A percentile compares a stretch with the other conserved stretches of the same genome.
Conservation (phyloP, 2,329 filamentous ascomycete species). For the Raffaelea ambrosiae region DNA sequence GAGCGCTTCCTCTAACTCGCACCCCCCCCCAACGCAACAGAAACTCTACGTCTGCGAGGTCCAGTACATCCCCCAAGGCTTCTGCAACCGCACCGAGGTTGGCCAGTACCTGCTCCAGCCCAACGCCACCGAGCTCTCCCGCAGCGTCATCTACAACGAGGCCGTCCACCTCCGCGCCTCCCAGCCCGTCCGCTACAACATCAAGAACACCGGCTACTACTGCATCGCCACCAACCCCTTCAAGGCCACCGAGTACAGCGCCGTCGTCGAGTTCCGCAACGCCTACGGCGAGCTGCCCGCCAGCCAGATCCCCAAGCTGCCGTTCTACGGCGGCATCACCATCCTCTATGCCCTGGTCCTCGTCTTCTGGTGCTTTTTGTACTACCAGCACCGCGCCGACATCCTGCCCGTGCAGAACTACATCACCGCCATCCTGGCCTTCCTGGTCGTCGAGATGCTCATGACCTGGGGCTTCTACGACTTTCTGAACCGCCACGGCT, state of each 20-base stretch:
- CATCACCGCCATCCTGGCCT: slow-evolving; percentile 92
- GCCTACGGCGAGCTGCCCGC: slow-evolving; percentile 93
- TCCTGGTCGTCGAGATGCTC: slow-evolving; percentile 90
- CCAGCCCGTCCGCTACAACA: slow-evolving; percentile 66
- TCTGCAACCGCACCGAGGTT: slow-evolving; percentile 69
- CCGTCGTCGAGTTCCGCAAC: slow-evolving; percentile 86
- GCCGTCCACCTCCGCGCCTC: slow-evolving; percentile 75
- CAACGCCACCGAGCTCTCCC: slow-evolving; percentile 65
- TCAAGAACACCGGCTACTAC: slow-evolving; percentile 91
- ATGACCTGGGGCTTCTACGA: slow-evolving; percentile 99
- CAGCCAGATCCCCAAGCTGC: slow-evolving; percentile 91
- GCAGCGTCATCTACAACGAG: slow-evolving; percentile 65
- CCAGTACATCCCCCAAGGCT: slow-evolving; percentile 55
- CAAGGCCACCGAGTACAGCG: slow-evolving; percentile 61
- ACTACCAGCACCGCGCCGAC: slow-evolving; percentile 88
- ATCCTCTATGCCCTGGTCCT: slow-evolving; percentile 87
- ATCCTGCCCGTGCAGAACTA: slow-evolving; percentile 98
- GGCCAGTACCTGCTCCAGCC: slow-evolving; percentile 76
- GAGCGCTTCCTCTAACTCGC: not conserved
- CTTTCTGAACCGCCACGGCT: slow-evolving; percentile 83
- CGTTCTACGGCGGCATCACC: slow-evolving; percentile 91
- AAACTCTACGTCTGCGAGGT: slow-evolving; percentile 62
- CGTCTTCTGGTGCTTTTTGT: slow-evolving; percentile 87
- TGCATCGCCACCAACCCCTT: slow-evolving; percentile 76
- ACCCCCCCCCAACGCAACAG: slow-evolving; percentile 13